Conservation (phyloP, 345 rosid genomes). For the Aquilaria malaccensis region DNA sequence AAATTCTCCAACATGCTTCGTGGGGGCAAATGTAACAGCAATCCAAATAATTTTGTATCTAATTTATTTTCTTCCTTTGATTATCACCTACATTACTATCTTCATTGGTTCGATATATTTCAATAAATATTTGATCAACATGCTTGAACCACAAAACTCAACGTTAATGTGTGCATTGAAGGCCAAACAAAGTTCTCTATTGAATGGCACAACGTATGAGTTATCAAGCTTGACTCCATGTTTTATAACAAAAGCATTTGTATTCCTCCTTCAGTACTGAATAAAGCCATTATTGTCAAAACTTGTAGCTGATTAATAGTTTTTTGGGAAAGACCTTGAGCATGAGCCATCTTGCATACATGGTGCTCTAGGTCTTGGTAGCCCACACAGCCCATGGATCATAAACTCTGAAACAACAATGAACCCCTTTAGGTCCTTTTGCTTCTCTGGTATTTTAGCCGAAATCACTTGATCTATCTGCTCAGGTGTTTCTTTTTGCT, state of each 20-base stretch:
- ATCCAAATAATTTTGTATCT: neutral
- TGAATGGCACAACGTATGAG: neutral
- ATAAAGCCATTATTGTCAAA: neutral
- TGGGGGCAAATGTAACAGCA: neutral
- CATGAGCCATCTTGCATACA: neutral
- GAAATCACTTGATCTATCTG: neutral
- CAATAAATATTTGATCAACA: neutral
- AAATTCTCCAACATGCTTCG: neutral
- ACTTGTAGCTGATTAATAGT: neutral
- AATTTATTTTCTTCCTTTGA: too few relatives aligned
- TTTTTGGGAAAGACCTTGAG: neutral
- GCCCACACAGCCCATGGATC: constrained; percentile 11
- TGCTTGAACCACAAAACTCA: neutral
- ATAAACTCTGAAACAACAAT: neutral
- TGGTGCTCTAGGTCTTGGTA: neutral
- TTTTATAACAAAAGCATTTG: neutral
- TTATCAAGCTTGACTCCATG: neutral
- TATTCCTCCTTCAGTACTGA: neutral
- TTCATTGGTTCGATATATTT: neutral
- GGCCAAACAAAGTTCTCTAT: neutral
- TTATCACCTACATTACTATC: neutral
- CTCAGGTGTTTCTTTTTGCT: neutral
- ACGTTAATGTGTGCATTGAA: constrained; percentile 11
- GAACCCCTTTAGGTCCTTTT: neutral
- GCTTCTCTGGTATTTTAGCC: neutral